These are phyloP conservation scores for Raffaelea ambrosiae DNA, from an alignment of 2,329 filamentous ascomycete genomes.

Conservation along the genomic window DNA sequence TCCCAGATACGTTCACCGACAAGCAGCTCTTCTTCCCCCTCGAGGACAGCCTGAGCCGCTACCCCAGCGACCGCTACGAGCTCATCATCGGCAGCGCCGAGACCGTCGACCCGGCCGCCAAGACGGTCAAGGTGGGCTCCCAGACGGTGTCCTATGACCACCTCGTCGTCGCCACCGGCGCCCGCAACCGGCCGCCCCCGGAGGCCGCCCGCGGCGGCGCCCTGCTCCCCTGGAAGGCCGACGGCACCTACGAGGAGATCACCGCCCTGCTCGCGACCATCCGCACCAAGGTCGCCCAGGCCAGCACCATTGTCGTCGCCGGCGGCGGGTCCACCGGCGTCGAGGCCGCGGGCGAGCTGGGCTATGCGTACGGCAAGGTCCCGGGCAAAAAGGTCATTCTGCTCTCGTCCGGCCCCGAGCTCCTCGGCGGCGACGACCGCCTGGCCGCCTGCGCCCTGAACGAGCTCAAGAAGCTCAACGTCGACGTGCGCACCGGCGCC, in stretches of 20 bases:
- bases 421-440: conserved; percentile 37
- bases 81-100: conserved; percentile 42
- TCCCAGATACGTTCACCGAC: conserved; percentile 40
- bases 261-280: conserved; percentile 30
- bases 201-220: conserved; percentile 21
- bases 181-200: conserved; percentile 20
- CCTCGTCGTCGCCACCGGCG: conserved; percentile 49
- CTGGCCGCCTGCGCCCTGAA: conserved; percentile 28
- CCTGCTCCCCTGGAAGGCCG: conserved; percentile 42
- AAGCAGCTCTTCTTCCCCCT: conserved; percentile 43
- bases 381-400: conserved; percentile 35
- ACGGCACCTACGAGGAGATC: conserved; percentile 36
- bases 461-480: conserved; percentile 45
- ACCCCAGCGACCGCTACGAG: conserved; percentile 39
- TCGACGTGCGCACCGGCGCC: conserved; percentile 35
- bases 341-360: conserved; percentile 47
- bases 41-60: conserved; percentile 38
- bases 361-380: conserved; percentile 37
- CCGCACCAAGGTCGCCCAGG: conserved; percentile 31
- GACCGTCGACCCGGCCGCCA: conserved; percentile 30
- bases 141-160: conserved; percentile 39
- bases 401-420: conserved; percentile 32
- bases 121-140: conserved; percentile 34
- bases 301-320: conserved; percentile 45
- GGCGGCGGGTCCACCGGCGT: conserved; percentile 49